Conservation (phyloP, 2,329 filamentous ascomycete genomes). For the Trichoderma sp. region DNA sequence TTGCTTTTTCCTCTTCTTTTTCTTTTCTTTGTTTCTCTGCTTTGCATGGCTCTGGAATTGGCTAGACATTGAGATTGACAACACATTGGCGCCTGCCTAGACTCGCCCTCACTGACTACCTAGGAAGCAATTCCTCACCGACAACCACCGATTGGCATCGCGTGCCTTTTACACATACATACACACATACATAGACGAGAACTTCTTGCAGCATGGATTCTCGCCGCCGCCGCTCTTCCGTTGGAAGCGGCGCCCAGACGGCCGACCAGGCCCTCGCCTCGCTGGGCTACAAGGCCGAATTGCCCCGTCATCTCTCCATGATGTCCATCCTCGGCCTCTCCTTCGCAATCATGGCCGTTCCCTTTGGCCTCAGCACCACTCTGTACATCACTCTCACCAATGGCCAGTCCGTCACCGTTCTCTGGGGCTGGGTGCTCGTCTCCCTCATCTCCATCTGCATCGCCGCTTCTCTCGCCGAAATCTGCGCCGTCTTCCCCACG, state of each 20-base stretch:
- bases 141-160: neutral
- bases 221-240: slow-evolving; percentile 20
- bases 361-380: slow-evolving; percentile 49
- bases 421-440: slow-evolving; percentile 66
- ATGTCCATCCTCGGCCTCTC: slow-evolving; percentile 48
- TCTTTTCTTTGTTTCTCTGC: neutral
- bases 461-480: slow-evolving; percentile 69
- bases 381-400: slow-evolving; percentile 58
- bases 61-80: neutral
- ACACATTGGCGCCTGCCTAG: neutral
- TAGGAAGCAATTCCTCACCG: neutral
- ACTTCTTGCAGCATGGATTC: neutral
- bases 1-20: neutral
- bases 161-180: neutral
- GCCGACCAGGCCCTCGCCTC: slow-evolving; percentile 46
- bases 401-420: slow-evolving; percentile 68
- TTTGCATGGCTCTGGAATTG: neutral
- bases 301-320: slow-evolving; percentile 50
- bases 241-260: slow-evolving; percentile 21
- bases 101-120: neutral
- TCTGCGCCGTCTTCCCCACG: slow-evolving; percentile 62
- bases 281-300: slow-evolving; percentile 49
- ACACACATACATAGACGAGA: neutral
- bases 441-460: slow-evolving; percentile 70
- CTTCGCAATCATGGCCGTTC: slow-evolving; percentile 51